A percentile compares a stretch with the other conserved stretches of the same genome.
Conservation (phyloP, 2,329 filamentous ascomycete species). For the Trichoderma polysporum region DNA sequence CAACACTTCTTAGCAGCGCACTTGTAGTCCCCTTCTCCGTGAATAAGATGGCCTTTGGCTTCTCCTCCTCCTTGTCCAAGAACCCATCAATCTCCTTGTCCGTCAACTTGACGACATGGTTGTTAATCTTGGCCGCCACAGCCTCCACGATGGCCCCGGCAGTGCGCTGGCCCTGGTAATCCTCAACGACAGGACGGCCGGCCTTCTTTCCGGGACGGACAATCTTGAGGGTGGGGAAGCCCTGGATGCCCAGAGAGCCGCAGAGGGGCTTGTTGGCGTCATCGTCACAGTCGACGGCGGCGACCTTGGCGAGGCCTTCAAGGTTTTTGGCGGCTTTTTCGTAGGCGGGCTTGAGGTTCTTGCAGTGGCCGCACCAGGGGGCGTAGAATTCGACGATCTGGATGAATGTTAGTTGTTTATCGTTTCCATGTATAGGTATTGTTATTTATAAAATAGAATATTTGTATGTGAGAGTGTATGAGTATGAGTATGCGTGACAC, state of each 20-base stretch:
- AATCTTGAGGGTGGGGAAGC: slow-evolving; percentile 95
- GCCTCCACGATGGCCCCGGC: slow-evolving; percentile 87
- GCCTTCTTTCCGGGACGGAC: slow-evolving; percentile 80
- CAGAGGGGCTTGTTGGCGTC: slow-evolving; percentile 89
- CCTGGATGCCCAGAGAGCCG: slow-evolving; percentile 79
- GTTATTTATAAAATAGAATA: background rate
- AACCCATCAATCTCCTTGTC: slow-evolving; percentile 79
- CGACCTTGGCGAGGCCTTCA: slow-evolving; percentile 89
- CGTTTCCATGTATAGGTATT: no score
- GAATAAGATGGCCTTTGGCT: slow-evolving; percentile 85
- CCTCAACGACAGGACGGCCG: slow-evolving; percentile 76
- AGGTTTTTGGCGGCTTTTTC: slow-evolving; percentile 90
- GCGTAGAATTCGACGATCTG: slow-evolving; percentile 85
- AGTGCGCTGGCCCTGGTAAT: slow-evolving; percentile 81
- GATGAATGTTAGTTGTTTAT: background rate
- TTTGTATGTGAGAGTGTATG: background rate
- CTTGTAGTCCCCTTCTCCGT: slow-evolving; percentile 90
- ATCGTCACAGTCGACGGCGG: slow-evolving; percentile 92
- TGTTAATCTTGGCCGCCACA: slow-evolving; percentile 84
- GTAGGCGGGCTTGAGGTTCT: slow-evolving; percentile 92
- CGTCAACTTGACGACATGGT: slow-evolving; percentile 78
- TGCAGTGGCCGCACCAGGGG: slow-evolving; percentile 96
- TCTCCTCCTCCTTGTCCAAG: slow-evolving; percentile 69
- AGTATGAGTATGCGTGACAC: slow-evolving; percentile 30
- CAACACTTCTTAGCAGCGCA: slow-evolving; percentile 76